Percentiles rank a stretch among this genome's conserved stretches.
Evolutionary conservation across 169 alveolate species (phyloP).

Genomic region (Hammondia hammondi): DNA sequence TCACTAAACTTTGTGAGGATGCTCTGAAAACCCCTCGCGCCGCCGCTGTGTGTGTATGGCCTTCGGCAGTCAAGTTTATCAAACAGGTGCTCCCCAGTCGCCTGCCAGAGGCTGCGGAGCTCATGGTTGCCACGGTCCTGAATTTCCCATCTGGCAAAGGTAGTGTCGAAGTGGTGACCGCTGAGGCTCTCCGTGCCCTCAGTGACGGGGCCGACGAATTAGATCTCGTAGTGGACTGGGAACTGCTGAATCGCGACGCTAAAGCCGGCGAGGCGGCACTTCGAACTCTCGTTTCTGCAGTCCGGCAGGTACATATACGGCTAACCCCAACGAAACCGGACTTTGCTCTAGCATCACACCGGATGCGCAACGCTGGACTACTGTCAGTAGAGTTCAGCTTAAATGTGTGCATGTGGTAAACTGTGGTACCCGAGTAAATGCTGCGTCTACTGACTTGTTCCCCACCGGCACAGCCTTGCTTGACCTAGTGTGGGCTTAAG

Average conservation of each 20-base stretch:
- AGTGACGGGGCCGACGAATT: conserved; percentile 78
- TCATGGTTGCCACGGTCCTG: conserved; percentile 73
- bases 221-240: conserved; percentile 76
- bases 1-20: conserved; percentile 56
- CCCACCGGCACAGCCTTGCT: too few relatives aligned
- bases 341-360: too few relatives aligned
- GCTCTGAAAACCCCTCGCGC: conserved; percentile 67
- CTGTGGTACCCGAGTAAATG: too few relatives aligned
- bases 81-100: conserved; percentile 31
- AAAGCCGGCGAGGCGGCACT: conserved; percentile 59
- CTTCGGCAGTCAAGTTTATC: conserved; percentile 71
- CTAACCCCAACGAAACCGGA: background rate
- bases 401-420: too few relatives aligned
- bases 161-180: conserved; percentile 61
- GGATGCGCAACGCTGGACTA: too few relatives aligned
- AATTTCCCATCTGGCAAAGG: conserved; percentile 78
- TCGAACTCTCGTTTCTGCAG: conserved; percentile 58
- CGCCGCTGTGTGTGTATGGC: conserved; percentile 75
- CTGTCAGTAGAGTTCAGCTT: too few relatives aligned
- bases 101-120: conserved; percentile 49
- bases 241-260: conserved; percentile 46
- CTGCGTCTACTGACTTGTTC: too few relatives aligned
- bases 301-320: background rate
- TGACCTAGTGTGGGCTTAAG: too few relatives aligned
- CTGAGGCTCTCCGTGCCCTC: conserved; percentile 70